Base-by-base conservation (phyloP, 495 filamentous ascomycete species). In the Saxispiralis lemnorum region DNA sequence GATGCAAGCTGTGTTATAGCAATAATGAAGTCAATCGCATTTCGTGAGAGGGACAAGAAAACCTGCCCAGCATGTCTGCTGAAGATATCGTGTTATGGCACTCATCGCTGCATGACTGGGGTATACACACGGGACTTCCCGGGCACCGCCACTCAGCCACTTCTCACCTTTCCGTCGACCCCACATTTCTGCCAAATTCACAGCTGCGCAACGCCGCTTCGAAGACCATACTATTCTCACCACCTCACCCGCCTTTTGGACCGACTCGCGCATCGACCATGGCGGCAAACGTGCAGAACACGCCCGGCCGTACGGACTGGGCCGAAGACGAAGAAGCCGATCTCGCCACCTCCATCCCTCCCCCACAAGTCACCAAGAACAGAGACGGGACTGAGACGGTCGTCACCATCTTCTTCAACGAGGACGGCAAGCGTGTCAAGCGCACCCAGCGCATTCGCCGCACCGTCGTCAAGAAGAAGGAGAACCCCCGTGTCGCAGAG, bases 381-480 rank as follows among this genome's bases (percentile, higher is more conserved):
- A 87, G 93, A 67, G 89, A 97, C 60, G 89, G 92, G 55, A 94
- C 84, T 59, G 92, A 93, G 63, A 96, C 92, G 31, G 80, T 88
- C 53, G 75, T 89, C 51, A 83, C 81, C 46, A 93, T 85, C 73
- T 73, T 78, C 38, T 76, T 83, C 69, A 86, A 89, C 68, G 89
- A 96, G 50, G 74, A 86, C 38, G 81, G 82, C 61, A 87, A 93
- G 66, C 89, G 89, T 60, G 81, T 95, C 51, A 94, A 94, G 71
- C 85, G 86, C 30, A 94, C 86, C 34, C 86, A 86, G 52, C 80
- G 84, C 45, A 89, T 96, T 65, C 82, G 84, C 56, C 81, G 83
- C 39, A 92, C 83, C 49, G 72, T 86, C 35, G 73, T 86, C 54
- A 79, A 82, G 59, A 83, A 93, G 63, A 73, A 84, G 47, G 89